phyloP scores from a whole-genome alignment of 2,329 filamentous ascomycete genomes.

The Neofusicoccum sp. region DNA sequence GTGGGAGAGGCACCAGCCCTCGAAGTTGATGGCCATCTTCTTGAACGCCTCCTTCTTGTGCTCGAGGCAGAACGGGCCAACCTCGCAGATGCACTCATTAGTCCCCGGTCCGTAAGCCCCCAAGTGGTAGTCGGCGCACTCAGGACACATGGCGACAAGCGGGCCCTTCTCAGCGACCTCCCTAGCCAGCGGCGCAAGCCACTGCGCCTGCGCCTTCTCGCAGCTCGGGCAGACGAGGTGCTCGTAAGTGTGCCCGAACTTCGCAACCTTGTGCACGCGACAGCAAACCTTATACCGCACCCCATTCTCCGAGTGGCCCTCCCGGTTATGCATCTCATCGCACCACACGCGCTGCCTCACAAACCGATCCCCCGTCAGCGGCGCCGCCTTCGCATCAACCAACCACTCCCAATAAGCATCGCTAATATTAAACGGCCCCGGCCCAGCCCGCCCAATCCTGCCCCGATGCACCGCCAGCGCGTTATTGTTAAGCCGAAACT shows the following conservation, averaged over 20 bases:
- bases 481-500: slow-evolving; percentile 3
- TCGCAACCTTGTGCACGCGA: not conserved
- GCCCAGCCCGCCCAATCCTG: not conserved
- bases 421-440: not conserved
- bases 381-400: not conserved
- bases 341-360: not conserved
- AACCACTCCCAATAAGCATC: not conserved
- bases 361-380: not conserved
- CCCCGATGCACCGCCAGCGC: not conserved
- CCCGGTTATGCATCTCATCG: slow-evolving; percentile 2
- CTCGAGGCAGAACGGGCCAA: not conserved
- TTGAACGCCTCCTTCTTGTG: not conserved
- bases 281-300: not conserved
- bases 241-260: not conserved
- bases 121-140: not conserved
- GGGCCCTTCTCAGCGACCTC: not conserved
- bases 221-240: not conserved
- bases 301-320: not conserved
- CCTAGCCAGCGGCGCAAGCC: not conserved
- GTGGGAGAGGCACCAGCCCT: not conserved
- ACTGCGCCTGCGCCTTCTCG: not conserved
- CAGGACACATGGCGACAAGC: not conserved
- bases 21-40: not conserved
- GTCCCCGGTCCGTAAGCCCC: not conserved
- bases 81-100: not conserved